A percentile compares a stretch with the other conserved stretches of the same genome.
These are phyloP conservation scores for Lachancea lanzarotensis DNA, from an alignment of 805 yeast species.

Conservation along the genomic window DNA sequence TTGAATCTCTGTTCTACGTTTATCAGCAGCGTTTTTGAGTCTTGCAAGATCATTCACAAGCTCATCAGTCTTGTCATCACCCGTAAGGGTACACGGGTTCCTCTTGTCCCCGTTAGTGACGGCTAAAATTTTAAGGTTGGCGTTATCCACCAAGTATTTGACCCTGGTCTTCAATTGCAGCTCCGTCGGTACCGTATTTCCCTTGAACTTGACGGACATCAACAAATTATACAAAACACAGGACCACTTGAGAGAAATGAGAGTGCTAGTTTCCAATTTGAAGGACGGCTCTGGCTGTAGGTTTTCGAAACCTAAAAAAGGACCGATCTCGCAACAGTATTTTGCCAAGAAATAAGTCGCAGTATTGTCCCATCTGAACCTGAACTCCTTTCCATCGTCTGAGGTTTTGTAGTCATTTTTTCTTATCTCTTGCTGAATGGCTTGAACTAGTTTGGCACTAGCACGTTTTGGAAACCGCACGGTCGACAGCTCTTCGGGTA, in stretches of 20 bases:
- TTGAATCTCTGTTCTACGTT: constrained; percentile 1
- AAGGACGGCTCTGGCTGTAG: not conserved
- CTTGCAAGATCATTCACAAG: not conserved
- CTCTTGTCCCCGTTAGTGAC: constrained; percentile 1
- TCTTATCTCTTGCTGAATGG: not conserved
- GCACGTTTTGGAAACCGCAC: not conserved
- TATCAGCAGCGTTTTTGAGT: constrained; percentile 2
- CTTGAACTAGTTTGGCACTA: not conserved
- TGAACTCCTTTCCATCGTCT: constrained; percentile 1
- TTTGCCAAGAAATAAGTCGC: not conserved
- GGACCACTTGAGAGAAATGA: constrained; percentile 2
- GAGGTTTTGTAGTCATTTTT: not conserved
- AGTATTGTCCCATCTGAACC: not conserved
- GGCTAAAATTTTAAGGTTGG: constrained; percentile 1
- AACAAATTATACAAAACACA: constrained; percentile 2
- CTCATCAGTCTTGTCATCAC: constrained; percentile 2
- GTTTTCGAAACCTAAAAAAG: constrained; percentile 3
- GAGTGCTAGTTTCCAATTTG: constrained; percentile 2
- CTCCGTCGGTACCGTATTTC: constrained; percentile 1
- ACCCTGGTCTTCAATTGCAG: not conserved
- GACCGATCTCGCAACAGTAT: constrained; percentile 3
- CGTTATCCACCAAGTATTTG: constrained; percentile 1
- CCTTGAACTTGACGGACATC: not conserved
- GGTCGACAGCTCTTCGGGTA: not conserved
- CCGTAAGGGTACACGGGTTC: not conserved